Evolutionary conservation across 371 early-diverging fungal genomes (phyloP).

Genomic region (Mycotypha africana): DNA sequence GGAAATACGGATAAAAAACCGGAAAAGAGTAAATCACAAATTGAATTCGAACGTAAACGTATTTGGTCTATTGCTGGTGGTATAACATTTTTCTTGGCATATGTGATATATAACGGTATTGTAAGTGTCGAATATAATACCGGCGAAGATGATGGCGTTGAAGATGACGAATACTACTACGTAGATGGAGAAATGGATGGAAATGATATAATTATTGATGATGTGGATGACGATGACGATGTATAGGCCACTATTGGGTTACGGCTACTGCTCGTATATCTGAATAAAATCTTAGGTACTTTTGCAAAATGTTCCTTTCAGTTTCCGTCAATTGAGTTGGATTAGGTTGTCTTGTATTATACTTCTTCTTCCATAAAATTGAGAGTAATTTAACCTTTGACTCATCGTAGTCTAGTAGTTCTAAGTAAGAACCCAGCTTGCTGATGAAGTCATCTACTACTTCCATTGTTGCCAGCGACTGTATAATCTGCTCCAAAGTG

Average conservation of each 20-base stretch:
- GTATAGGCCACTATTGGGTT: no score
- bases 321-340: no score
- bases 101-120: slow-evolving; percentile 54
- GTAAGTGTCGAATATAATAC: slow-evolving; percentile 43
- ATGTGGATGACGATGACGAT: no score
- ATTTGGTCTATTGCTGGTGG: slow-evolving; percentile 57
- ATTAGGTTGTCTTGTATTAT: no score
- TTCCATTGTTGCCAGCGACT: slow-evolving; percentile 11
- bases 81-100: slow-evolving; percentile 45
- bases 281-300: no score
- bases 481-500: slow-evolving; percentile 12
- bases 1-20: slow-evolving; percentile 18
- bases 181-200: slow-evolving; percentile 16
- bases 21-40: slow-evolving; percentile 43
- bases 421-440: slow-evolving; percentile 13
- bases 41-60: slow-evolving; percentile 58
- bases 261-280: no score
- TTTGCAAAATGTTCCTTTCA: no score
- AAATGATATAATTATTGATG: no score
- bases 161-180: slow-evolving; percentile 13
- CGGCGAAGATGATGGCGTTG: slow-evolving; percentile 22
- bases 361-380: no score
- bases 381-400: slow-evolving; percentile 24
- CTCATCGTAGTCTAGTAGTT: slow-evolving; percentile 23
- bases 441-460: neutral